Evolutionary conservation across 1,284 basidiomycete genomes (phyloP).

Genomic region (Cryptococcus floricola): DNA sequence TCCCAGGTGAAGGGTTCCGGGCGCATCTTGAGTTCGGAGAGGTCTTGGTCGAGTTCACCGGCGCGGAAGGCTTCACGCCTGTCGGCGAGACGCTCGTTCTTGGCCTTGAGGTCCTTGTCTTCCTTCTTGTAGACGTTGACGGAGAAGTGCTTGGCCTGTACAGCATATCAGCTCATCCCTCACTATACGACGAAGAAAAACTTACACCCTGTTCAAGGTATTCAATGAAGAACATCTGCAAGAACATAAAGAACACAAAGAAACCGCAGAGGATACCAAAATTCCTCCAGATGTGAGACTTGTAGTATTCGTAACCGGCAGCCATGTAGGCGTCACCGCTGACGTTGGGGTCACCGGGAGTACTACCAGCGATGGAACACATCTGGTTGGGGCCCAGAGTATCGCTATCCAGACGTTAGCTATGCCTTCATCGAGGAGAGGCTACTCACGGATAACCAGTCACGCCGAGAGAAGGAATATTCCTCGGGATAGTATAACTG

Average conservation of each 20-base stretch:
- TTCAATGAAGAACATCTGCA: conserved; percentile 48
- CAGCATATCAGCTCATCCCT: background rate
- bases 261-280: conserved; percentile 55
- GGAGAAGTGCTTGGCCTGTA: conserved; percentile 30
- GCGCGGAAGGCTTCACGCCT: conserved; percentile 53
- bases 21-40: conserved; percentile 43
- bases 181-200: background rate
- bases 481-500: conserved; percentile 65
- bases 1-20: conserved; percentile 53
- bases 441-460: conserved; percentile 62
- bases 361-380: conserved; percentile 45
- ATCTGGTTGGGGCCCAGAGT: conserved; percentile 49
- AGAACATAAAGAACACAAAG: conserved; percentile 61
- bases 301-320: conserved; percentile 41
- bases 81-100: conserved; percentile 60
- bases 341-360: conserved; percentile 37
- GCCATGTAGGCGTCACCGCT: conserved; percentile 48
- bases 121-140: conserved; percentile 69
- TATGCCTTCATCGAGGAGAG: background rate
- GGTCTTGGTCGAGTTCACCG: conserved; percentile 47
- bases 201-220: conserved; percentile 36
- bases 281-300: conserved; percentile 46
- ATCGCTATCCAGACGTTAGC: conserved; percentile 4
- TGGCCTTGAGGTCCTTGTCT: conserved; percentile 61
- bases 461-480: conserved; percentile 55